phyloP scores from a whole-genome alignment of 2,329 filamentous ascomycete genomes.

The Sclerotinia trifoliorum region DNA sequence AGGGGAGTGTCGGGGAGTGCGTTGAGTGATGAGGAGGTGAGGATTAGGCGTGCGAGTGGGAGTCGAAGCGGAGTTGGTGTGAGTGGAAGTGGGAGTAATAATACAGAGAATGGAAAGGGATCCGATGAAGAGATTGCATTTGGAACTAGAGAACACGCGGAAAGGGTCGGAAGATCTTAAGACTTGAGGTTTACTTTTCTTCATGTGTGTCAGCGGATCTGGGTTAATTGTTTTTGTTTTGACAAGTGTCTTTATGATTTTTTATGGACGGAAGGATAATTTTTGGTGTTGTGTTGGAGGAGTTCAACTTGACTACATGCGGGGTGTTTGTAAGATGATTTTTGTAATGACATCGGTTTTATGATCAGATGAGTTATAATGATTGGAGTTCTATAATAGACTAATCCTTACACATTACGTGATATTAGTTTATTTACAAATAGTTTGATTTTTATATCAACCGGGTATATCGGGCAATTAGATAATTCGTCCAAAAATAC shows the following conservation, averaged over 20 bases:
- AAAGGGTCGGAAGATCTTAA: not conserved
- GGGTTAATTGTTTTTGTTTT: too few relatives aligned
- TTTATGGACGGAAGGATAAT: not conserved
- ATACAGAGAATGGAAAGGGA: not conserved
- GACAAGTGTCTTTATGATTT: not conserved
- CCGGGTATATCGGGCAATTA: too few relatives aligned
- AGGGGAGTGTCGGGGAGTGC: not conserved
- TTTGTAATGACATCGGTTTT: too few relatives aligned
- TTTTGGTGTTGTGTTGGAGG: not conserved
- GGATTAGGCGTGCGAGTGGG: not conserved
- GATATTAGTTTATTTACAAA: too few relatives aligned
- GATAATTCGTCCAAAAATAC: too few relatives aligned
- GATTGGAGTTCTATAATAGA: too few relatives aligned
- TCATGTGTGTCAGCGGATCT: not conserved
- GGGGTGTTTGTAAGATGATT: too few relatives aligned
- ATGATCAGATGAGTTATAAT: not conserved
- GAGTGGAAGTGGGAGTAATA: not conserved
- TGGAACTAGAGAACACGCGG: not conserved
- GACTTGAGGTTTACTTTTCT: not conserved
- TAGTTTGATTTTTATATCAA: too few relatives aligned
- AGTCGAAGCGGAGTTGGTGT: not conserved
- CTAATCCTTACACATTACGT: too few relatives aligned
- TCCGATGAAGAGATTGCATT: not conserved
- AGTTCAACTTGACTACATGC: too few relatives aligned
- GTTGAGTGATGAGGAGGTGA: not conserved